Base-by-base conservation (phyloP, 768 basidiomycete genomes). In the Fibroporia radiculosa region DNA sequence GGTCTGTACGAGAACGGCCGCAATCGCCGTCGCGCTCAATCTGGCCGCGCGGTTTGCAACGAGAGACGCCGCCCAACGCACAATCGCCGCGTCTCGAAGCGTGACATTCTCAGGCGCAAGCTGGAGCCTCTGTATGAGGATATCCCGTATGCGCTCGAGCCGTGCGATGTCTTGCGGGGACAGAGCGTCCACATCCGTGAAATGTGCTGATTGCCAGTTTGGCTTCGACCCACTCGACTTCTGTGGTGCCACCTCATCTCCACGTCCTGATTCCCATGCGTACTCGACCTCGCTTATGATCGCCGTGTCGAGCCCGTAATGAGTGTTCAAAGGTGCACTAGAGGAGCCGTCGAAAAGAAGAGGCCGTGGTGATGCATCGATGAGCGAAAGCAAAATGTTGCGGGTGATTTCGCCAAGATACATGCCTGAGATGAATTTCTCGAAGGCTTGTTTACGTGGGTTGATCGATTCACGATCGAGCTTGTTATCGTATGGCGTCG, bases 371-470 rank as follows among this genome's bases (percentile, higher is more conserved):
- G 77, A 66, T 4, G 84, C 81, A 53, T 91, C 89, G 52, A 95
- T 70, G 51, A 97, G 69, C 39, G 89, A 76, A 24, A 92, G 72
- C 42, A 97, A 72, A 55, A 95, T 68, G 58, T 88, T 87, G 29
- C 96, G 84, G 20, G 84, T 76, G 50, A 98, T 78, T 66, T 99
- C 96, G 45, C 96, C 96, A 31, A 98, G 78, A 63, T 99, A 99
- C 95, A 99, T 97, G 45, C 96, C 96, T 1, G 92, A 96, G 54
- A 99, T 86, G 68, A 96, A 91, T 70, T 98, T 99, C 66, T 99
- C 96, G 60, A 92, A 98, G 2, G 88, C 88, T 62, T 98, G 96
- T 61, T 77, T 84, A 27, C 76, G 72, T 22, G 93, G 93, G 57
- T 99, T 99, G 66, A 98, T 97, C 47, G 85, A 90, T 57, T 85